Evolutionary conservation across 768 basidiomycete genomes (phyloP).

Genomic region (Lepiota subincarnata): DNA sequence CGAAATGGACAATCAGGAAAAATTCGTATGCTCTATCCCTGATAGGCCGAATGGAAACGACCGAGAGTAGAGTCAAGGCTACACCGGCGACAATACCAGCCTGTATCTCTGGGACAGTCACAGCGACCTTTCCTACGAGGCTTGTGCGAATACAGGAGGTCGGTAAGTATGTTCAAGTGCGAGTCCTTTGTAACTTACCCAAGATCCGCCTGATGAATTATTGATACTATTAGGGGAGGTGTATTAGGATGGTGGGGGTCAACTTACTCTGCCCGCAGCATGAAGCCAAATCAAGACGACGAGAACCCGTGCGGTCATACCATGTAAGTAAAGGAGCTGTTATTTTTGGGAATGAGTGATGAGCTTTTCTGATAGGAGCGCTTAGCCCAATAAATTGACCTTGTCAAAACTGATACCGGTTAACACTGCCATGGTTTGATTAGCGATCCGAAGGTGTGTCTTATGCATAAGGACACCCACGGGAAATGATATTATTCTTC

Average conservation of each 20-base stretch:
- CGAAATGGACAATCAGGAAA: conserved; percentile 47
- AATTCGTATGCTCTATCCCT: conserved; percentile 45
- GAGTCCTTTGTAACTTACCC: background rate
- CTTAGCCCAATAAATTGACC: conserved; percentile 19
- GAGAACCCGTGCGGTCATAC: conserved; percentile 43
- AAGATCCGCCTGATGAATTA: no score
- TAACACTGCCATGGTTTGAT: conserved; percentile 29
- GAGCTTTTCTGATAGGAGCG: no score
- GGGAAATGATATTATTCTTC: conserved; percentile 51
- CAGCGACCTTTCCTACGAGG: conserved; percentile 16
- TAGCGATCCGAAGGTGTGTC: no score
- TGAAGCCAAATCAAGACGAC: conserved; percentile 49
- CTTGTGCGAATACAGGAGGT: conserved; percentile 9
- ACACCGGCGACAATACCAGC: conserved; percentile 33
- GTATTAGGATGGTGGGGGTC: no score
- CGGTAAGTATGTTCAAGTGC: background rate
- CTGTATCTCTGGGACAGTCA: conserved; percentile 26
- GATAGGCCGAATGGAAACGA: conserved; percentile 47
- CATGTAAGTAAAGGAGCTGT: conserved; percentile 43
- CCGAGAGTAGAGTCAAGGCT: conserved; percentile 37
- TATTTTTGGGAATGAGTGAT: background rate
- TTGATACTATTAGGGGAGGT: no score
- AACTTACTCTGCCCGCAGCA: conserved; percentile 36
- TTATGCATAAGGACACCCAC: conserved; percentile 16
- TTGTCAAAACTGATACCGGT: conserved; percentile 49